Evolutionary conservation across 2,329 filamentous ascomycete species (phyloP).

Genomic region (Paramyrothecium sp.): DNA sequence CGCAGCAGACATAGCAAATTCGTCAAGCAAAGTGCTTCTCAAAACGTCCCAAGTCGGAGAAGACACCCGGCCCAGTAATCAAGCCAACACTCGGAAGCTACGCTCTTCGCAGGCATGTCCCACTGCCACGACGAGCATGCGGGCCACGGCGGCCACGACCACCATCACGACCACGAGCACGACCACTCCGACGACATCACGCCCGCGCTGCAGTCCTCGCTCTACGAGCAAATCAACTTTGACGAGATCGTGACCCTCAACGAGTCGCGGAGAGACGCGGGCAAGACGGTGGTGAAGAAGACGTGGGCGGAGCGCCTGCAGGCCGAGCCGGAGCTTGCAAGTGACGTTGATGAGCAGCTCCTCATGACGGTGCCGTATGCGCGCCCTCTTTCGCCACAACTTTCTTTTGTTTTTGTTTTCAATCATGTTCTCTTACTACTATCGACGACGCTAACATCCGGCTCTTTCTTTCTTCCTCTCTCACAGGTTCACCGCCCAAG

Average conservation of each 20-base stretch:
- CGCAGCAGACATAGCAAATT: no score
- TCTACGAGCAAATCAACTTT: slow-evolving; percentile 93
- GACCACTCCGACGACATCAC: slow-evolving; percentile 92
- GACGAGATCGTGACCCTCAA: slow-evolving; percentile 82
- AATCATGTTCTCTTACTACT: background rate
- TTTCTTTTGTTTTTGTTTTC: background rate
- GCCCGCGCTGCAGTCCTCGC: slow-evolving; percentile 83
- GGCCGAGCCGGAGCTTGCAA: slow-evolving; percentile 72
- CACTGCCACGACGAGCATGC: slow-evolving; percentile 53
- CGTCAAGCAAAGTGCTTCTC: no score
- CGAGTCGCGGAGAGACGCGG: slow-evolving; percentile 67
- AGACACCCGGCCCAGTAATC: no score
- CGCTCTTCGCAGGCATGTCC: slow-evolving; percentile 25
- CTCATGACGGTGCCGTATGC: slow-evolving; percentile 85
- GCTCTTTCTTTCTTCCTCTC: background rate
- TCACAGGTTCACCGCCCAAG: slow-evolving; percentile 82
- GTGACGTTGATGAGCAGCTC: slow-evolving; percentile 90
- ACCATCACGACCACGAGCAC: slow-evolving; percentile 61
- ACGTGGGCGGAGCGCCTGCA: slow-evolving; percentile 82
- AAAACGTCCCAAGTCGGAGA: no score
- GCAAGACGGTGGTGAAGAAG: slow-evolving; percentile 79
- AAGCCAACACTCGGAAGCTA: no score
- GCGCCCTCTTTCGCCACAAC: background rate
- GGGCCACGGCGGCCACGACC: slow-evolving; percentile 48
- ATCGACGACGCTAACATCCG: no score